Conservation (phyloP, 345 rosid genomes). For the Salix arbutifolia region DNA sequence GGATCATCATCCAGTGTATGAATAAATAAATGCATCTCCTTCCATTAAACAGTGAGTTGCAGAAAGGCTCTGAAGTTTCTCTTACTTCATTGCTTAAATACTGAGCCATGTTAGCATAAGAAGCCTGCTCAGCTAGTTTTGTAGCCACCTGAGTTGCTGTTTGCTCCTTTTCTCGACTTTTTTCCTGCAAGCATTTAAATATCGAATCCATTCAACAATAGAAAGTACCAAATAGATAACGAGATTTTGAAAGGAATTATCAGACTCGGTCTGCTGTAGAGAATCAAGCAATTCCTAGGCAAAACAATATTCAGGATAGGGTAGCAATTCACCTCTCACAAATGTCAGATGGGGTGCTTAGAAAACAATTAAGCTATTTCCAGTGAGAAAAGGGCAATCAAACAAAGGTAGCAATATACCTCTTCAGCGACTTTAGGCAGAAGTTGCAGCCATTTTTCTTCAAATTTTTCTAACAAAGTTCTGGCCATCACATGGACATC, state of each 20-base stretch:
- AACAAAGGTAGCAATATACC: slow-evolving; percentile 31
- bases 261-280: background rate
- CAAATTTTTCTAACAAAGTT: slow-evolving; percentile 70
- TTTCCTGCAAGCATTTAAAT: slow-evolving; percentile 44
- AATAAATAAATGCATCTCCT: background rate
- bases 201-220: background rate
- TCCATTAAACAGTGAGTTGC: background rate
- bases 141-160: slow-evolving; percentile 53
- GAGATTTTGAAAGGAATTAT: too few species aligned
- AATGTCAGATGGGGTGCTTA: background rate
- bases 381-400: background rate
- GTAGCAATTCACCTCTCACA: background rate
- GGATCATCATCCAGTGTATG: too few species aligned
- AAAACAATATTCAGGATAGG: background rate
- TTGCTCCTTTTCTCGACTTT: slow-evolving; percentile 62
- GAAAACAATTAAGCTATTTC: background rate
- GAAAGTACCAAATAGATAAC: background rate
- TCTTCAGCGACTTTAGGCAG: slow-evolving; percentile 79
- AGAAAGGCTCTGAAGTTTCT: background rate
- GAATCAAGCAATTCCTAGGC: background rate
- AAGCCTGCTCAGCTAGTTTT: slow-evolving; percentile 71
- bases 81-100: slow-evolving; percentile 64
- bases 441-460: slow-evolving; percentile 83
- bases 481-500: slow-evolving; percentile 79
- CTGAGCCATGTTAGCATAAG: slow-evolving; percentile 66